Base-by-base conservation (phyloP, 1,284 basidiomycete genomes). In the Coniferiporia sulphurascens region DNA sequence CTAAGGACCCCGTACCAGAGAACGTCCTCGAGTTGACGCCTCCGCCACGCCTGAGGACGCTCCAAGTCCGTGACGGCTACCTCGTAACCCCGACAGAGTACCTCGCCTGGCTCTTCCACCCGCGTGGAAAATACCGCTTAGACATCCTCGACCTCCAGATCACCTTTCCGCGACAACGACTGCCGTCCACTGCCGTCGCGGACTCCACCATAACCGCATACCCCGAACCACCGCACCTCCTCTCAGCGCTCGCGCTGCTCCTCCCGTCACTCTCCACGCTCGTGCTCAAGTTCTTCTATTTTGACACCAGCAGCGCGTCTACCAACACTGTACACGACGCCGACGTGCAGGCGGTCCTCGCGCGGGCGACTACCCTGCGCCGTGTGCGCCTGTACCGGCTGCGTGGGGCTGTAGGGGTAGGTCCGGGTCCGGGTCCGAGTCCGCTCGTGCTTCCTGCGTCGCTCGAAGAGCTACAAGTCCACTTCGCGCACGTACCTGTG, bases 71-170 rank as follows among this genome's bases (percentile, higher is more conserved):
- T 7, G 56, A 58, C 15, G 50, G 22, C 22, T 58, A 58, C 44
- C 41, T 58, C 22, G 52, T 22, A 19, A 46, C 44, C 36, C 50
- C 56, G 3, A 49, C 50, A 12, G 43, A 4, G 4, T 52, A 58
- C 35, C 48, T 60, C 19, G 51, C 59, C 7, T 60, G 59, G 59
- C 49, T 60, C 32, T 51, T 60, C 53, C 45, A 46, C 45, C 59
- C 59, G 2, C 53, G 59, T n/a, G 49, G 32, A 0, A 35, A 34
- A 10, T 58, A 58, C 35, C 36, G 9, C 19, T 21, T 52, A 9
- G 44, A 45, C 4, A 46, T 38, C 6, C 56, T 58, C n/a, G 56
- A 58, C 43, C 36, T 58, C 22, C 38, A 52, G 4, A 46, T 58
- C 43, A 58, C 56, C 17, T 58, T 58, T 8, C 35, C 56, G n/a